These are phyloP conservation scores for Przewalskia tangutica DNA, from an alignment of 257 asterid species.

Conservation along the genomic window DNA sequence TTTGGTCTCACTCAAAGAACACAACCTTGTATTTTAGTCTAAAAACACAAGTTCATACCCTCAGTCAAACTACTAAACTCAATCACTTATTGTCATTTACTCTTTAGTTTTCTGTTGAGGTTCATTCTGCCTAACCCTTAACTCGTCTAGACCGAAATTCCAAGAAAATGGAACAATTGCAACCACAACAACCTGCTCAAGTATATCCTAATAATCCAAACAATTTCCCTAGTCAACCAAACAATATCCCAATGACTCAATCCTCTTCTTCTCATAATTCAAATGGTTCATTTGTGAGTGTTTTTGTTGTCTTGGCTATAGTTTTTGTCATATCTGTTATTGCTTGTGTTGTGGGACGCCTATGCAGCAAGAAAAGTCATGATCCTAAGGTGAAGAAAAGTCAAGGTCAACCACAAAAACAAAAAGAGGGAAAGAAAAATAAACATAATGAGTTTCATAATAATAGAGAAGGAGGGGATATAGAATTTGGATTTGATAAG, in stretches of 20 bases:
- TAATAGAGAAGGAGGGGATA: slow-evolving; percentile 41
- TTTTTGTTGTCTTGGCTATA: slow-evolving; percentile 56
- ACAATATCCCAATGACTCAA: slow-evolving; percentile 9
- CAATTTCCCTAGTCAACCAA: slow-evolving; percentile 12
- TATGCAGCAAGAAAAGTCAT: slow-evolving; percentile 44
- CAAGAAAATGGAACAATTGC: slow-evolving; percentile 29
- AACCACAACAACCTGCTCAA: slow-evolving; percentile 28
- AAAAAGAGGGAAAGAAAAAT: slow-evolving; percentile 32
- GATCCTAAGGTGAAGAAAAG: slow-evolving; percentile 22
- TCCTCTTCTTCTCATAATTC: slow-evolving; percentile 26
- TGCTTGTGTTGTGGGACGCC: slow-evolving; percentile 62
- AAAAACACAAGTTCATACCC: background rate
- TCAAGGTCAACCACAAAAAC: slow-evolving; percentile 17
- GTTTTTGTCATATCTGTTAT: slow-evolving; percentile 52
- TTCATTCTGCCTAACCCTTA: background rate
- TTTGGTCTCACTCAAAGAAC: slow-evolving; percentile 38
- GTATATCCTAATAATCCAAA: slow-evolving; percentile 36
- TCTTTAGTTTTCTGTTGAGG: background rate
- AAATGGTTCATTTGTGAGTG: slow-evolving; percentile 69
- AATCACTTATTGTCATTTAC: background rate
- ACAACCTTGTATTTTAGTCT: background rate
- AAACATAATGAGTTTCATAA: slow-evolving; percentile 26
- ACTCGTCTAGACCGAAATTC: background rate
- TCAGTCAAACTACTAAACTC: background rate
- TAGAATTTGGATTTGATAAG: slow-evolving; percentile 64